phyloP scores from a whole-genome alignment of 1,284 basidiomycete species.

The Hemileia vastatrix region DNA sequence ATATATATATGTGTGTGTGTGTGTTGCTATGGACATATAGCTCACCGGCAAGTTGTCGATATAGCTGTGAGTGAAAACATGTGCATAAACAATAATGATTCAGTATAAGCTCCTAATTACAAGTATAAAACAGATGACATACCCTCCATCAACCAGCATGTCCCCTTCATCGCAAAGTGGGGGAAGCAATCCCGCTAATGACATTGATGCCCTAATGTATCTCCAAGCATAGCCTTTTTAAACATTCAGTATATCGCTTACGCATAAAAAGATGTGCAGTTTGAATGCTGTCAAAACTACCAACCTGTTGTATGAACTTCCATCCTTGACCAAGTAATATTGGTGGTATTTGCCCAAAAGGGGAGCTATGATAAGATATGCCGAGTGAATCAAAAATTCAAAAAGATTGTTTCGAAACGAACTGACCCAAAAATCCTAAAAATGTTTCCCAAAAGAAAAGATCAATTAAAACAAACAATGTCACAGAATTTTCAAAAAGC shows the following conservation, averaged over 20 bases:
- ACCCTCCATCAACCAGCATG: slow-evolving; percentile 46
- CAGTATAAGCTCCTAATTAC: slow-evolving; percentile 85
- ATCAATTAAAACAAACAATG: slow-evolving; percentile 33
- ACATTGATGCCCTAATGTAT: slow-evolving; percentile 86
- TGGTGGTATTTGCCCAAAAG: slow-evolving; percentile 98
- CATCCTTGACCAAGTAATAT: slow-evolving; percentile 93
- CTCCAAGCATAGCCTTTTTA: slow-evolving; percentile 40
- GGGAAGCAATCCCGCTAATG: slow-evolving; percentile 84
- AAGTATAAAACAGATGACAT: slow-evolving; percentile 50
- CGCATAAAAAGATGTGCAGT: not conserved
- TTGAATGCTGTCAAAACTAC: not conserved
- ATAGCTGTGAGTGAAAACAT: slow-evolving; percentile 36
- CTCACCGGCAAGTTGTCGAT: slow-evolving; percentile 82
- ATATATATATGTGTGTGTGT: not conserved
- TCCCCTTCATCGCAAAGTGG: slow-evolving; percentile 90
- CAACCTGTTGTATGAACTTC: slow-evolving; percentile 95
- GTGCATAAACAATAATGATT: slow-evolving; percentile 38
- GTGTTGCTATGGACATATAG: not conserved
- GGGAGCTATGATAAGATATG: slow-evolving; percentile 99
- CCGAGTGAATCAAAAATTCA: too few species aligned
- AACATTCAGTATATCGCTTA: slow-evolving; percentile 54
- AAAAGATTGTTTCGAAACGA: too few species aligned
- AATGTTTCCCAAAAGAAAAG: slow-evolving; percentile 50
- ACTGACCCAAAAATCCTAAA: slow-evolving; percentile 90
- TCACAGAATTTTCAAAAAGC: not conserved